Base-by-base conservation (phyloP, 2,329 filamentous ascomycete genomes). In the Arthrobotrys musiformis region DNA sequence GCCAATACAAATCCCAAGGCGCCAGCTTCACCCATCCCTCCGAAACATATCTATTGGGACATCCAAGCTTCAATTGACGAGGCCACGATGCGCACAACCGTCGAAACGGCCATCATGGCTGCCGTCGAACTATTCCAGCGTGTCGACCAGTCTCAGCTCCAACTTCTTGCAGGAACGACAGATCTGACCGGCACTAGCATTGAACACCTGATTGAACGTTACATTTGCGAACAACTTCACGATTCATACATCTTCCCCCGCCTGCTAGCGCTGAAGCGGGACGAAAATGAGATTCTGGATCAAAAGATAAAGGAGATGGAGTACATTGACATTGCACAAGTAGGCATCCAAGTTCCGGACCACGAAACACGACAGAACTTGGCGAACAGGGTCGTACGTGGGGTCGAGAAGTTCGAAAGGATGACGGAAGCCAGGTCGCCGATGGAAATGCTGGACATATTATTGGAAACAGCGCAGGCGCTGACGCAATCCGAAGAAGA, bases 61-160 rank as follows among this genome's bases (percentile, higher is more conserved):
- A 70, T 70, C 9, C 66, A 77, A 61, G 40, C 60, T 13, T 68
- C 66, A 5, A 37, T 77, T 74, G 94, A 97, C 80, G 95, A 98
- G 83, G 92, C 96, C 80, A 87, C 93, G 30, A 94, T 99, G 90
- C 88, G 94, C 69, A 90, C 90, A 22, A 93, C 93, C 15, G 85
- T 98, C 13, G 95, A 99, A 84, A 96, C 92, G 0, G 94, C 94
- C 0, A 92, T 99, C 9, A 97, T 93, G 8, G 89, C 92, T 8
- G 95, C 94, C 0, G 98, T 99, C 79, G 95, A 99, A 81, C 87
- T 98, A 0, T 99, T 99, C 80, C 94, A 98, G 81, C 90, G 90
- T 75, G 94, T 99, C 4, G 95, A 99, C 82, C 97, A 97, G 83
- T 93, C 97, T 81, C 95, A 98, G 81, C 86, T 99, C 28, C 97